Evolutionary conservation across 495 filamentous ascomycete species (phyloP).

Genomic region (Aspergillus wentii): DNA sequence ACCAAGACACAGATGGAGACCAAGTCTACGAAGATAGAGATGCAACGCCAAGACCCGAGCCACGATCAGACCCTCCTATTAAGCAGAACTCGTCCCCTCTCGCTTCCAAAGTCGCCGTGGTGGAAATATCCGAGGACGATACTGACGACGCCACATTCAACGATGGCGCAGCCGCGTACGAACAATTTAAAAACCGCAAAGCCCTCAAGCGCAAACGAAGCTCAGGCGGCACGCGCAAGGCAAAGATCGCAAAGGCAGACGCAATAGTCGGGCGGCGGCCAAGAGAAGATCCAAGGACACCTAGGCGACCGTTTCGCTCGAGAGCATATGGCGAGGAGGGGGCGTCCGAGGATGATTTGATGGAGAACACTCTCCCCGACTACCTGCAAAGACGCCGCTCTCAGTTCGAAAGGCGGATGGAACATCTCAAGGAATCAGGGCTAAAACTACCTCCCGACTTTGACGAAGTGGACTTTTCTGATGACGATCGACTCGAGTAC

Average conservation of each 20-base stretch:
- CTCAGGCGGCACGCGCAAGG: conserved; percentile 42
- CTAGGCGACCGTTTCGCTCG: neutral
- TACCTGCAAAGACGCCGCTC: conserved; percentile 50
- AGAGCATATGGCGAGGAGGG: conserved; percentile 33
- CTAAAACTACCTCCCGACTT: conserved; percentile 77
- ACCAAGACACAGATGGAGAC: neutral
- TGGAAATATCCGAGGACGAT: conserved; percentile 12
- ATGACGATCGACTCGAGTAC: conserved; percentile 63
- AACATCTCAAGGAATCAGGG: conserved; percentile 59
- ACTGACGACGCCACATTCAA: conserved; percentile 41
- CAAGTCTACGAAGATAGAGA: neutral
- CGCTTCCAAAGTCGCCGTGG: conserved; percentile 3
- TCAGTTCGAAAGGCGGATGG: conserved; percentile 48
- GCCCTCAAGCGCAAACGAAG: conserved; percentile 48
- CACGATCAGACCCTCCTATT: neutral
- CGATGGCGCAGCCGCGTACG: conserved; percentile 48
- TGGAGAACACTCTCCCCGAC: conserved; percentile 54
- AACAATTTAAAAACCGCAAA: conserved; percentile 56
- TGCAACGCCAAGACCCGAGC: too few species aligned
- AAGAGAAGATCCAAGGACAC: conserved; percentile 14
- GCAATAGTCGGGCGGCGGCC: conserved; percentile 27
- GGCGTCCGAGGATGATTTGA: conserved; percentile 49
- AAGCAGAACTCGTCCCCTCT: conserved; percentile 8
- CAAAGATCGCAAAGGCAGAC: conserved; percentile 29
- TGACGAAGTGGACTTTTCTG: conserved; percentile 79